A percentile compares a stretch with the other conserved stretches of the same genome.
Evolutionary conservation across 148 eudicot genomes (phyloP).

Genomic region (Silene conica): DNA sequence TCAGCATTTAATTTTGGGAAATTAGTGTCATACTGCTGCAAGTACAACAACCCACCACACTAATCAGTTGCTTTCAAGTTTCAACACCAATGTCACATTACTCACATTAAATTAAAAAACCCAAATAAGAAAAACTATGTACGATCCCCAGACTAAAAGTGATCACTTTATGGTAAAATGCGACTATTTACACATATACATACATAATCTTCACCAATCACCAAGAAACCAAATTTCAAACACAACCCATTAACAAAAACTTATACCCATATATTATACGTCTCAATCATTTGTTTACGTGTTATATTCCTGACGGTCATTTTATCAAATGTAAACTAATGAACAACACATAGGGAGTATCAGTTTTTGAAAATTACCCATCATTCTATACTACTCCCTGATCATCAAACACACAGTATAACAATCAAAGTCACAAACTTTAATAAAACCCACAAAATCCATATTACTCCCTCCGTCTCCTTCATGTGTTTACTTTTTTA

Average conservation of each 20-base stretch:
- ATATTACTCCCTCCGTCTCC: too few relatives aligned
- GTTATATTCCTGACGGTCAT: too few relatives aligned
- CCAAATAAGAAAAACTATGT: background rate
- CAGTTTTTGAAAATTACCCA: conserved; percentile 2
- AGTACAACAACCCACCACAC: conserved; percentile 20
- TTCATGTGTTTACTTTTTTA: too few relatives aligned
- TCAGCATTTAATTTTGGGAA: conserved; percentile 51
- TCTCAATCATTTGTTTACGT: too few relatives aligned
- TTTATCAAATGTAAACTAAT: too few relatives aligned
- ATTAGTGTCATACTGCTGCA: conserved; percentile 65
- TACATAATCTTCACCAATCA: background rate
- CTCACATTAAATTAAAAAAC: background rate
- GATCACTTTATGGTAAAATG: too few relatives aligned
- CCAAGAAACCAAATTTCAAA: background rate
- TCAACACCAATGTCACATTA: conserved; percentile 2
- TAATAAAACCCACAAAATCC: background rate
- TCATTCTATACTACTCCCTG: background rate
- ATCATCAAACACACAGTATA: background rate
- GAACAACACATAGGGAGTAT: too few relatives aligned
- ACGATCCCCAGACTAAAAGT: background rate
- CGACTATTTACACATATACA: too few relatives aligned
- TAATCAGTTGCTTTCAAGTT: background rate
- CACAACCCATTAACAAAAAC: conserved; percentile 2
- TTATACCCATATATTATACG: too few relatives aligned
- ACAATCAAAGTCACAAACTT: conserved; percentile 8